Base-by-base conservation (phyloP, 2,329 filamentous ascomycete species). In the Fusarium beomiforme region DNA sequence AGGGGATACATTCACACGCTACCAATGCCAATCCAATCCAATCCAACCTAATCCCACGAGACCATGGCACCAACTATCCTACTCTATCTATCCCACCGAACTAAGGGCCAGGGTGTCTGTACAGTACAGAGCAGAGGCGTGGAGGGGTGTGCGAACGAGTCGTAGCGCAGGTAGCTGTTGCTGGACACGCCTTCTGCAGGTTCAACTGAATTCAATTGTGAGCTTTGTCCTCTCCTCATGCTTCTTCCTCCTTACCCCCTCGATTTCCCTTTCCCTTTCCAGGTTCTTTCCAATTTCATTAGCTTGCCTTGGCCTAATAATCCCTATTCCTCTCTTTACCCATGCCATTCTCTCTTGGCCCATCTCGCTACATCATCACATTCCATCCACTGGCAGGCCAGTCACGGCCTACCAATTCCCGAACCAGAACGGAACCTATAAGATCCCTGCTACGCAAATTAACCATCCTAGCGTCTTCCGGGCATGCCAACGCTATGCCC, bases 321-420 rank as follows among this genome's bases (percentile, higher is more conserved):
- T 37, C 42, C 55, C 50, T 62, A 26, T 61, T 17, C 29, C 12
- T 42, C 36, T 31, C 37, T 61, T 43, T 51, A 50, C 31, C 68
- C 65, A 71, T 70, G 58, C 46, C 21, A 55, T n/a, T 54, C 34
- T 34, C 68, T 34, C 67, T 68, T 68, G 67, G 67, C 62, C 67
- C 34, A 68, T 64, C 53, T 72, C 69, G 59, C 64, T 71, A 67
- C 70, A 73, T 73, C 70, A 73, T 71, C 50, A 61, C 70, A 73
- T 73, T 73, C 70, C 70, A 73, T 57, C 59, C 56, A 68, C 63
- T 60, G 70, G 63, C 70, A 53, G 69, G 69, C 53, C 53, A 63
- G 58, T 53, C 66, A 57, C 46, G 66, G 66, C 54, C 59, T 60
- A 64, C 33, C 49, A 62, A 57, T 57, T 59, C 69, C 70, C 70